phyloP scores from a whole-genome alignment of 2,329 filamentous ascomycete species.

The Whalleya microplaca region DNA sequence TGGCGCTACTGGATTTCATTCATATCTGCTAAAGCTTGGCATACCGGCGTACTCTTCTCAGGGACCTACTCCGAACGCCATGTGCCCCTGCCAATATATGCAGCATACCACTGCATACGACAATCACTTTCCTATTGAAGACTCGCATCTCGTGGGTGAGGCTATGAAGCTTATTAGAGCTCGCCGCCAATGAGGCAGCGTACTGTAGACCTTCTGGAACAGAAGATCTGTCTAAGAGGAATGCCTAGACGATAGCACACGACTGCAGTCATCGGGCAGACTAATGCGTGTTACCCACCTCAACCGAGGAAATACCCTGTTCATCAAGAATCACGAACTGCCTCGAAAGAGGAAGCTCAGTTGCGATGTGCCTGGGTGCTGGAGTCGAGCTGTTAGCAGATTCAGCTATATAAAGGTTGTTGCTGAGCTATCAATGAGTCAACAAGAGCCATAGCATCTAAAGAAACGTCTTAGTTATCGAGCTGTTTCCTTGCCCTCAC shows the following conservation, averaged over 20 bases:
- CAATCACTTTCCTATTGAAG: conserved; percentile 35
- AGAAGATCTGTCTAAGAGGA: conserved; percentile 3
- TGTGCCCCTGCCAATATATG: conserved; percentile 24
- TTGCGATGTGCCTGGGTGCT: not conserved
- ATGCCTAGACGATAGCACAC: conserved; percentile 18
- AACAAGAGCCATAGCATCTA: conserved; percentile 20
- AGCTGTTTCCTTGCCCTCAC: conserved; percentile 15
- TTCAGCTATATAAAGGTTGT: conserved; percentile 29
- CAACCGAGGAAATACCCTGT: conserved; percentile 25
- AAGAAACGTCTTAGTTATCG: conserved; percentile 14
- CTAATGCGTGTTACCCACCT: conserved; percentile 10
- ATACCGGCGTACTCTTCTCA: conserved; percentile 21
- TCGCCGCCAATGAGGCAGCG: conserved; percentile 17
- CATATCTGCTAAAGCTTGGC: conserved; percentile 19
- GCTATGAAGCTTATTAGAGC: conserved; percentile 20
- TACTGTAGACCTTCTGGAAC: conserved; percentile 12
- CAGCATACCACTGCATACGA: conserved; percentile 23
- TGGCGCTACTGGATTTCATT: conserved; percentile 21
- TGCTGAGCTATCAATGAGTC: conserved; percentile 15
- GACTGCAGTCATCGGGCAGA: conserved; percentile 20
- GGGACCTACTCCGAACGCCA: conserved; percentile 20
- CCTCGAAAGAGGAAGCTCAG: conserved; percentile 38
- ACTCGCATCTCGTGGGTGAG: conserved; percentile 22
- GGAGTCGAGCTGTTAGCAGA: not conserved
- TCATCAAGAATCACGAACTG: conserved; percentile 24